A percentile compares a stretch with the other conserved stretches of the same genome.
Conservation (phyloP, 1,284 basidiomycete species). For the Austroboletus niveus region DNA sequence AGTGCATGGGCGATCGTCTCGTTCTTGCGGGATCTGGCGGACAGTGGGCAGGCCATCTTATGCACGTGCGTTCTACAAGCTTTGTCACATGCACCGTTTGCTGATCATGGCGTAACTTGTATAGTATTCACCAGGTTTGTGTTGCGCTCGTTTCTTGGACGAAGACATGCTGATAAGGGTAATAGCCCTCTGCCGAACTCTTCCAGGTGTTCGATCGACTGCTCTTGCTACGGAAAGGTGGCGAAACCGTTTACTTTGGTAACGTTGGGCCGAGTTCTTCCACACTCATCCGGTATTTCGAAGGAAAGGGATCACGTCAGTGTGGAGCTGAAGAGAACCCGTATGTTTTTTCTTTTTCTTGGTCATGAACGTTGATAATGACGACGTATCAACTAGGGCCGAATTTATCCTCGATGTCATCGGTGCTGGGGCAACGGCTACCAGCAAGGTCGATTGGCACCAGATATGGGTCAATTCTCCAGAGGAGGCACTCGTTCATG, state of each 20-base stretch:
- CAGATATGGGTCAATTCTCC: constrained; percentile 42
- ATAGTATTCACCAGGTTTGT: constrained; percentile 27
- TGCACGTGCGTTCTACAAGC: constrained; percentile 59
- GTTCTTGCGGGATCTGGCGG: constrained; percentile 78
- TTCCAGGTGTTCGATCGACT: constrained; percentile 65
- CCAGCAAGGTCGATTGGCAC: constrained; percentile 46
- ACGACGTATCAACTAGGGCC: constrained; percentile 39
- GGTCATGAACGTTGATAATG: neutral
- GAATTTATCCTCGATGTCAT: constrained; percentile 34
- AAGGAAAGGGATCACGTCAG: constrained; percentile 52
- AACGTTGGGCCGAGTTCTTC: constrained; percentile 61
- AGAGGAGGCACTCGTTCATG: constrained; percentile 33
- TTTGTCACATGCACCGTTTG: constrained; percentile 2
- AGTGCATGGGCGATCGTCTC: constrained; percentile 84
- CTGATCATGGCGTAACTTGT: neutral
- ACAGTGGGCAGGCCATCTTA: constrained; percentile 72
- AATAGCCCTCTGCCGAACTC: constrained; percentile 59
- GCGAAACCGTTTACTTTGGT: constrained; percentile 77
- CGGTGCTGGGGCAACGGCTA: constrained; percentile 37
- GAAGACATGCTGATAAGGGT: constrained; percentile 22
- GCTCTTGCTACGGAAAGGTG: constrained; percentile 63
- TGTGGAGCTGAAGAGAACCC: constrained; percentile 47
- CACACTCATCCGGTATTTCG: constrained; percentile 68
- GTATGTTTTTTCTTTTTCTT: constrained; percentile 9
- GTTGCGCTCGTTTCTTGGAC: neutral